These are phyloP conservation scores for Isatis tinctoria DNA, from an alignment of 345 rosid genomes.

Conservation along the genomic window DNA sequence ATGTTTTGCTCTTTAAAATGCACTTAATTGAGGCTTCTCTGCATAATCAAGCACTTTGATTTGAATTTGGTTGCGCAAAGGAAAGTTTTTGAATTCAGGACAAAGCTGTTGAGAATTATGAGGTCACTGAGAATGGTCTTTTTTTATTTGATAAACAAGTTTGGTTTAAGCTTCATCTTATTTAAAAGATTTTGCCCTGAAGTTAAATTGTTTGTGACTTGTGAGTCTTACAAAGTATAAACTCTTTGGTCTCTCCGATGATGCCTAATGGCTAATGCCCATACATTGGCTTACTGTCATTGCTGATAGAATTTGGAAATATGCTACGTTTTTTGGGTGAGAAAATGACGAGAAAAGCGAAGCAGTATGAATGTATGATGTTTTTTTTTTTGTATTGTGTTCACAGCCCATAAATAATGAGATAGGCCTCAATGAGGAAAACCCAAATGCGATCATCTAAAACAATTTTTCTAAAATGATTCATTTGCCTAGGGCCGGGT, in stretches of 20 bases:
- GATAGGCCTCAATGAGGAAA: background rate
- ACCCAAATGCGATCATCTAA: background rate
- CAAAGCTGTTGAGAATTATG: background rate
- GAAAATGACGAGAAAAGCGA: background rate
- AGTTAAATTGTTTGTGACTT: background rate
- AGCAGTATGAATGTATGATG: background rate
- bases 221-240: background rate
- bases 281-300: background rate
- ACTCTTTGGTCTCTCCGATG: background rate
- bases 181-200: background rate
- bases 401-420: background rate
- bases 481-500: background rate
- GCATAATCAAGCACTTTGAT: background rate
- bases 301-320: background rate
- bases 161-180: background rate
- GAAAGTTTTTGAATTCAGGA: background rate
- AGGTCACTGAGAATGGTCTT: background rate
- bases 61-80: background rate
- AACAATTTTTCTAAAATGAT: background rate
- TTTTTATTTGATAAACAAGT: background rate
- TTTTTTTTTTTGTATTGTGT: background rate
- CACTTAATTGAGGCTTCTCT: background rate
- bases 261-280: background rate
- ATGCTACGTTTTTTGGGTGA: background rate
- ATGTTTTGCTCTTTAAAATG: background rate